Evolutionary conservation across 1,139 yeast species (phyloP), one percentile per base, ranked within the genome.

Genomic region (Lodderomyces pseudojiufengensis): DNA sequence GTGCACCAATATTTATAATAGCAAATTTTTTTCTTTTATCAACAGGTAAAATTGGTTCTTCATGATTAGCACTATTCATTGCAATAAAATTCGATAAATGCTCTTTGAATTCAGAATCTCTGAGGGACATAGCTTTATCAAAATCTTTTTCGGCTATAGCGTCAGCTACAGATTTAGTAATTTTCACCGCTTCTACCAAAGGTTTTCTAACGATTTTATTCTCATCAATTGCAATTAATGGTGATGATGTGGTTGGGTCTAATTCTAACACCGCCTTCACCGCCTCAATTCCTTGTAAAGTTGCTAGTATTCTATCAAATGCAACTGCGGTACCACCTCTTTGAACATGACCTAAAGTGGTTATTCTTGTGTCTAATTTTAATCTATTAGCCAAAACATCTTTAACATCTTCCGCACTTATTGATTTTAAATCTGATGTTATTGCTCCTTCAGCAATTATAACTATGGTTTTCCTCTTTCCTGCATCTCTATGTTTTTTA

Each of bases 301-400:
- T 83, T 22, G 90, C 92, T 52, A 84, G 61, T 52, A 77, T 63
- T 54, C 94, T 68, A 57, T 84, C 94, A 47, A 74, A 83, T 2
- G 90, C 88, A 36, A 83, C 90, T 9, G 94, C 92, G 30, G 85
- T 75, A 50, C 94, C 94, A 62, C 94, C 94, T 63, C 94, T 72
- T 64, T 84, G 94, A 30, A 84, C 94, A 52, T 84, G 94, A 32
- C 94, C 94, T 54, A 84, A 68, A 10, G 83, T 80, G 31, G 94
- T 84, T 47, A 83, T 77, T 60, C 90, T 73, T 5, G 94, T 84
- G 57, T 84, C 94, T 40, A 84, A 65, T 10, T 87, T 87, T 43
- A 84, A 61, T 36, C 53, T 52, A 24, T 80, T 81, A 12, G 82
- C 84, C 46, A 84, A 65, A 7, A 78, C 88, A 33, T 78, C 73